phyloP scores from a whole-genome alignment of 257 asterid species.

The Solanum piurae region DNA sequence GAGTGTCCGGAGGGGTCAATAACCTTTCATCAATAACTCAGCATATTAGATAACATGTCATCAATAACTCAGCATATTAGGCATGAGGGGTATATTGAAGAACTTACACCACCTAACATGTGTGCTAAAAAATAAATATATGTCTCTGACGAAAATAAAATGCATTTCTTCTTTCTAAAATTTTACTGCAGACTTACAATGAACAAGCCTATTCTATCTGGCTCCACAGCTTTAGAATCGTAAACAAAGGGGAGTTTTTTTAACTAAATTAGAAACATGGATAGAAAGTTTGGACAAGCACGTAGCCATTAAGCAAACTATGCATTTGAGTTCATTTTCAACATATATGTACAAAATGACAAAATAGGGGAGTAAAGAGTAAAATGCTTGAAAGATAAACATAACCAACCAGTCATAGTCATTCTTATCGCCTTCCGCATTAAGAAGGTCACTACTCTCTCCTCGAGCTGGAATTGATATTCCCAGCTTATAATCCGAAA shows the following conservation, averaged over 20 bases:
- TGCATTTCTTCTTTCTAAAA: background rate
- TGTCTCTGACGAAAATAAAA: background rate
- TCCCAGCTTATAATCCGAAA: slow-evolving; percentile 60
- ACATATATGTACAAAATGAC: background rate
- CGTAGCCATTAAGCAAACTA: background rate
- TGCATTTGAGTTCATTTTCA: background rate
- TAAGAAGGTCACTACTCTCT: slow-evolving; percentile 78
- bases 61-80: background rate
- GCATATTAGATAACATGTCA: slow-evolving; percentile 40
- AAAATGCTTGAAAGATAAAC: slow-evolving; percentile 2
- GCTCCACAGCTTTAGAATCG: background rate
- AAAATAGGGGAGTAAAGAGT: background rate
- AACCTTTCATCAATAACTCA: slow-evolving; percentile 41
- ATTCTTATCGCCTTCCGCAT: slow-evolving; percentile 78
- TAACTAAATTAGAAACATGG: background rate
- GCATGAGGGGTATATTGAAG: background rate
- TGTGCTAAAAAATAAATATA: background rate
- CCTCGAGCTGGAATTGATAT: slow-evolving; percentile 79
- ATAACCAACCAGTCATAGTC: slow-evolving; percentile 85
- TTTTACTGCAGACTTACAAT: background rate
- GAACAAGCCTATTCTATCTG: background rate
- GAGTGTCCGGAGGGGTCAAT: slow-evolving; percentile 97
- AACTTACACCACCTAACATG: background rate
- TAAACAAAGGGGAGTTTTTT: background rate
- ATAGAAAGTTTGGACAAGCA: background rate